Evolutionary conservation across 2,329 filamentous ascomycete species (phyloP).

Genomic region (Pestalotiopsis sp.): DNA sequence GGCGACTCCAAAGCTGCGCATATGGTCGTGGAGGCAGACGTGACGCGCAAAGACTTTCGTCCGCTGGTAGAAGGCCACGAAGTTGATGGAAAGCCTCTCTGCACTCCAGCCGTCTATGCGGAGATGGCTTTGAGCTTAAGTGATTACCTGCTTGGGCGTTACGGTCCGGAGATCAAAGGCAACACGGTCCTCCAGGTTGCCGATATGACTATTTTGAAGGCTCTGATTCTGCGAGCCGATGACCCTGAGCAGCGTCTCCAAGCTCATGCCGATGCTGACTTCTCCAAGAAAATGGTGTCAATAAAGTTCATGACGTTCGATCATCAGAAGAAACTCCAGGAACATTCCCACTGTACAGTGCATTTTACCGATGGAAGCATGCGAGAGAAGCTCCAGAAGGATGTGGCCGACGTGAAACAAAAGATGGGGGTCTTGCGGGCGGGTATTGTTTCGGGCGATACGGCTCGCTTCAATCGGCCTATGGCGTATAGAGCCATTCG

Average conservation of each 20-base stretch:
- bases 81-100: conserved; percentile 30
- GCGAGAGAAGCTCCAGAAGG: conserved; percentile 18
- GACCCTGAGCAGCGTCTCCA: conserved; percentile 46
- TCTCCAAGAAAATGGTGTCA: conserved; percentile 40
- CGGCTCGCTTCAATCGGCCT: conserved; percentile 48
- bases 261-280: conserved; percentile 50
- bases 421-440: conserved; percentile 22
- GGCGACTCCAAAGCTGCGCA: conserved; percentile 42
- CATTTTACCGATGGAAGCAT: conserved; percentile 17
- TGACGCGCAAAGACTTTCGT: conserved; percentile 57
- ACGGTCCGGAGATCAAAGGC: conserved; percentile 43
- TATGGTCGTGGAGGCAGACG: conserved; percentile 56
- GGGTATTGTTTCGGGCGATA: conserved; percentile 18
- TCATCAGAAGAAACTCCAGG: conserved; percentile 19
- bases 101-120: conserved; percentile 52
- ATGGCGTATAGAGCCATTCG: conserved; percentile 30
- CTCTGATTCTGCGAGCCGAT: conserved; percentile 46
- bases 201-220: conserved; percentile 55
- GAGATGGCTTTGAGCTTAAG: conserved; percentile 63
- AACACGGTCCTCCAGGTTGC: conserved; percentile 45
- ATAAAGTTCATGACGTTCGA: conserved; percentile 38
- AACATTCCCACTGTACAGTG: conserved; percentile 24
- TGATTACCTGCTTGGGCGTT: conserved; percentile 55
- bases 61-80: conserved; percentile 49
- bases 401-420: conserved; percentile 15